Evolutionary conservation across 164 flowering plant genomes (phyloP).

Genomic region (Paratinospora sagittata): DNA sequence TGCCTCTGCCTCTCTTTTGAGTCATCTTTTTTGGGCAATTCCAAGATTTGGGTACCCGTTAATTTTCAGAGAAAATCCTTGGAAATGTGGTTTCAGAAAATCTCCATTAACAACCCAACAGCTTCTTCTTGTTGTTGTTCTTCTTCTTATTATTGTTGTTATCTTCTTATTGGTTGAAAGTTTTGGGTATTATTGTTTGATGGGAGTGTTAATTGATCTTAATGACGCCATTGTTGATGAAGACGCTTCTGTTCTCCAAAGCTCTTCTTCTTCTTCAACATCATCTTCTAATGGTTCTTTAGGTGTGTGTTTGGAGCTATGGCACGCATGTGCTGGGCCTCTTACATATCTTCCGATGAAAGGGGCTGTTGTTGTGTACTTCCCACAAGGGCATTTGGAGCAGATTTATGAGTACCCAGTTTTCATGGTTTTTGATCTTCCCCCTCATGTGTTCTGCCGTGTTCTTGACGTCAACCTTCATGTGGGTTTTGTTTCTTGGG

Average conservation of each 20-base stretch:
- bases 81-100: too few relatives aligned
- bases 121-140: too few relatives aligned
- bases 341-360: slow-evolving; percentile 73
- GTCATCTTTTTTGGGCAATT: too few relatives aligned
- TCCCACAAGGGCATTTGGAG: slow-evolving; percentile 93
- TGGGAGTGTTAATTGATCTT: slow-evolving; percentile 69
- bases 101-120: too few relatives aligned
- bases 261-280: slow-evolving; percentile 17
- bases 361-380: slow-evolving; percentile 73
- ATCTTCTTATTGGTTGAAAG: too few relatives aligned
- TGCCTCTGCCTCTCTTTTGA: too few relatives aligned
- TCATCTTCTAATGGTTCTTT: slow-evolving; percentile 11
- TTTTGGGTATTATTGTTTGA: slow-evolving; percentile 1
- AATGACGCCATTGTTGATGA: slow-evolving; percentile 56
- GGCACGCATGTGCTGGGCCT: slow-evolving; percentile 98
- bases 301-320: slow-evolving; percentile 73
- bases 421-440: slow-evolving; percentile 36
- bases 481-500: slow-evolving; percentile 32
- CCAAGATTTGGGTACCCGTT: too few relatives aligned
- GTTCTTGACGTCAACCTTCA: slow-evolving; percentile 83
- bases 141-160: too few relatives aligned
- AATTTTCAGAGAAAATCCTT: too few relatives aligned
- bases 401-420: slow-evolving; percentile 33
- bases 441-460: slow-evolving; percentile 84
- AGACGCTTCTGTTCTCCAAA: slow-evolving; percentile 10